Conservation (phyloP, 2,329 filamentous ascomycete genomes). For the Xylaria sp. region DNA sequence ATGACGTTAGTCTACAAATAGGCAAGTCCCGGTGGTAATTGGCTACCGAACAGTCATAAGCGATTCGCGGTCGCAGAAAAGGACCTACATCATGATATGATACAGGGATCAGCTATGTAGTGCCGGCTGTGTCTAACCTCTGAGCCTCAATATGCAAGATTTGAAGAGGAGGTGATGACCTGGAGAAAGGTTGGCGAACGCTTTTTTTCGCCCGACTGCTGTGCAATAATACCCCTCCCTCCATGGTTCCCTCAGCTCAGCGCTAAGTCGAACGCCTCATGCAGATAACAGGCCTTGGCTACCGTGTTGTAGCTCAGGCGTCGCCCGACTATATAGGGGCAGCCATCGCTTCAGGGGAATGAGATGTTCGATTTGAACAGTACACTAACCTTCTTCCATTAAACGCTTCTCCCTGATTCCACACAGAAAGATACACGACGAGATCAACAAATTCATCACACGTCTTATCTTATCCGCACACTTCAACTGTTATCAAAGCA, state of each 20-base stretch:
- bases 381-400: neutral
- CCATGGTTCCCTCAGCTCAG: slow-evolving; percentile 10
- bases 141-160: slow-evolving; percentile 21
- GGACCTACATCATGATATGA: neutral
- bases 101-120: neutral
- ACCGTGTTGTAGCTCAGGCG: neutral
- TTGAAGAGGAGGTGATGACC: neutral
- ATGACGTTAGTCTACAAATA: neutral
- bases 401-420: neutral
- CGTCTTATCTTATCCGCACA: neutral
- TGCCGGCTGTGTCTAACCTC: neutral
- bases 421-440: neutral
- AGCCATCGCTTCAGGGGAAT: neutral
- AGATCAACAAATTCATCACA: neutral
- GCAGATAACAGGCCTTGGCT: neutral
- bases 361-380: neutral
- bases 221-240: slow-evolving; percentile 1
- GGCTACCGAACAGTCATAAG: slow-evolving; percentile 21
- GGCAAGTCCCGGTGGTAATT: slow-evolving; percentile 2
- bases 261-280: neutral
- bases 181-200: slow-evolving; percentile 4
- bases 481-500: neutral
- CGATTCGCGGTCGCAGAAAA: neutral
- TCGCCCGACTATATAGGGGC: slow-evolving; percentile 17
- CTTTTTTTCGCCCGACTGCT: slow-evolving; percentile 21